Evolutionary conservation across 352 stramenopile genomes (phyloP).

Genomic region (Phytophthora pseudosyringae): DNA sequence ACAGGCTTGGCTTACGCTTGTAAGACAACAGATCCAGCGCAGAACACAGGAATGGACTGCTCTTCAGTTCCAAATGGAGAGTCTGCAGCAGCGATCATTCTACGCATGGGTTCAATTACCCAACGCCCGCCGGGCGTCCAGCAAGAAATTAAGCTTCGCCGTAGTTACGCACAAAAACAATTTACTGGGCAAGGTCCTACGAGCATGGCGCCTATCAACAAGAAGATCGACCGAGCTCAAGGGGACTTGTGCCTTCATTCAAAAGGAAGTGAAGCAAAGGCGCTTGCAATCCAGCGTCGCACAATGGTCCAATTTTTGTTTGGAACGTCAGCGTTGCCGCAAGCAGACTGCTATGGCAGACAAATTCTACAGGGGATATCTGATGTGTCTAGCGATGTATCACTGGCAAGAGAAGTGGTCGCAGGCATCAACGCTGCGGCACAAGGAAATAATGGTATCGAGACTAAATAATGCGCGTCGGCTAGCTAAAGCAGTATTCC

Average conservation of each 20-base stretch:
- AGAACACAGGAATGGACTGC: slow-evolving; percentile 17
- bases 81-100: slow-evolving; percentile 21
- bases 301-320: slow-evolving; percentile 16
- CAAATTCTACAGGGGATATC: slow-evolving; percentile 39
- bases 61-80: slow-evolving; percentile 15
- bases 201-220: slow-evolving; percentile 10
- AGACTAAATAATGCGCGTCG: slow-evolving; percentile 11
- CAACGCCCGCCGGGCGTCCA: neutral
- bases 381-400: slow-evolving; percentile 35
- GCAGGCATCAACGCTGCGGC: slow-evolving; percentile 8
- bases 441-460: slow-evolving; percentile 6
- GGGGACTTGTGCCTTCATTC: neutral
- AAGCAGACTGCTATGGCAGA: slow-evolving; percentile 22
- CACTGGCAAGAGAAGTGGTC: slow-evolving; percentile 38
- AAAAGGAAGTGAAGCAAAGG: slow-evolving; percentile 1
- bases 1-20: slow-evolving; percentile 13
- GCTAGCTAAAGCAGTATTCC: slow-evolving; percentile 16
- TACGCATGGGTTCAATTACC: slow-evolving; percentile 23
- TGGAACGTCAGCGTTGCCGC: slow-evolving; percentile 2
- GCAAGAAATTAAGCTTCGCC: slow-evolving; percentile 12
- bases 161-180: slow-evolving; percentile 4
- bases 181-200: slow-evolving; percentile 15
- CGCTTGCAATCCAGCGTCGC: slow-evolving; percentile 16
- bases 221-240: neutral
- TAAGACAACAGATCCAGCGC: neutral